Evolutionary conservation across 345 rosid genomes (phyloP).

Genomic region (Populus alba): DNA sequence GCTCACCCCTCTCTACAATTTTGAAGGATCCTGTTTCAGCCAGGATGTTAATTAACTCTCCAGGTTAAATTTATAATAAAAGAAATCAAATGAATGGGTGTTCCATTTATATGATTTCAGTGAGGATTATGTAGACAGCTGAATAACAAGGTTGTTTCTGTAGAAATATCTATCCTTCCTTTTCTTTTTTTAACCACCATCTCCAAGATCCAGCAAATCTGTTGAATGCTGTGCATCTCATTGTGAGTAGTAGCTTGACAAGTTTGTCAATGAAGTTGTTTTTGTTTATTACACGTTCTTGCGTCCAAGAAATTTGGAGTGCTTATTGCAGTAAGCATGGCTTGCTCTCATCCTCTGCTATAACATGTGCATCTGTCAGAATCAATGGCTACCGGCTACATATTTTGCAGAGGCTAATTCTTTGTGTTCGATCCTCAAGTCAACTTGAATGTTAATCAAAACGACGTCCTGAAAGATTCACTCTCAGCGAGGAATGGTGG

Average conservation of each 20-base stretch:
- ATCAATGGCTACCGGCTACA: background rate
- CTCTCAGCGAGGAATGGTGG: too few species aligned
- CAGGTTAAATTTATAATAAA: background rate
- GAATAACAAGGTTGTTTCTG: conserved; percentile 8
- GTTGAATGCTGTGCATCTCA: conserved; percentile 3
- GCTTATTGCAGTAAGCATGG: background rate
- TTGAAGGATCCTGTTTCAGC: conserved; percentile 24
- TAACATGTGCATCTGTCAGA: too few species aligned
- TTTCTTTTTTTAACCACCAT: background rate
- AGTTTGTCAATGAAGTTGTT: background rate
- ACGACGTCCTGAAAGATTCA: too few species aligned
- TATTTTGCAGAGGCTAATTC: background rate
- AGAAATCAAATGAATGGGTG: background rate
- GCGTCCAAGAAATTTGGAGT: background rate
- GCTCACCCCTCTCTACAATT: conserved; percentile 16
- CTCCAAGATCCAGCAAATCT: background rate
- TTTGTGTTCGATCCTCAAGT: background rate
- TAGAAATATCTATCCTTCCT: conserved; percentile 2
- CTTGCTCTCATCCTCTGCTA: too few species aligned
- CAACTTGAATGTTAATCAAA: too few species aligned
- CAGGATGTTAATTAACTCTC: background rate
- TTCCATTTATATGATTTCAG: background rate
- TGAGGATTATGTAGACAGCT: background rate
- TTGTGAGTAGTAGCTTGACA: background rate
- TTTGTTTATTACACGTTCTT: background rate